These are phyloP conservation scores for Podospora fimiseda DNA, from an alignment of 495 filamentous ascomycete species.

Conservation along the genomic window DNA sequence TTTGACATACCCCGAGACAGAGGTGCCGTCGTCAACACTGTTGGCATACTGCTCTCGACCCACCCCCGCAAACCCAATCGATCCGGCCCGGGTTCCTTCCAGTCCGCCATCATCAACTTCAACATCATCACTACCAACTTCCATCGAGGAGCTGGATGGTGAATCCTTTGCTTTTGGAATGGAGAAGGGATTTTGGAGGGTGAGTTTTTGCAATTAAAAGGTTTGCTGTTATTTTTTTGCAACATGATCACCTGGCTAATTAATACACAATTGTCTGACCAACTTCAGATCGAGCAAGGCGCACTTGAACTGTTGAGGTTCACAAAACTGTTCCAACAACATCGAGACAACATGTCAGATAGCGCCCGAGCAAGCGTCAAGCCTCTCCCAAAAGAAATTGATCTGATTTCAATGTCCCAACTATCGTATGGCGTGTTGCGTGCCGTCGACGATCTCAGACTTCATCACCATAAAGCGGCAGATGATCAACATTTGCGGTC, in stretches of 20 bases:
- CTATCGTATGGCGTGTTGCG: conserved; percentile 15
- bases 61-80: too few species aligned
- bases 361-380: neutral
- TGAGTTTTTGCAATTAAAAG: too few species aligned
- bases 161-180: conserved; percentile 10
- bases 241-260: neutral
- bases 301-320: conserved; percentile 17
- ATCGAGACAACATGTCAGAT: neutral
- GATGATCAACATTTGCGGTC: neutral
- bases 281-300: conserved; percentile 6
- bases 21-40: too few species aligned
- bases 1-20: too few species aligned
- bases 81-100: too few species aligned
- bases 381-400: conserved; percentile 14
- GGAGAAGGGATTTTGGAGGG: conserved; percentile 19
- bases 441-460: conserved; percentile 15
- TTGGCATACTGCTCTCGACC: too few species aligned
- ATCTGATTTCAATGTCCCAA: conserved; percentile 19
- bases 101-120: too few species aligned
- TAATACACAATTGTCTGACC: neutral
- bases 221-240: too few species aligned
- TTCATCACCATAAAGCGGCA: conserved; percentile 7
- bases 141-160: neutral
- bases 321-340: conserved; percentile 8
- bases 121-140: neutral